Evolutionary conservation across 495 filamentous ascomycete genomes (phyloP), one percentile per base, ranked within the genome.

Genomic region (Daldinia childiae): DNA sequence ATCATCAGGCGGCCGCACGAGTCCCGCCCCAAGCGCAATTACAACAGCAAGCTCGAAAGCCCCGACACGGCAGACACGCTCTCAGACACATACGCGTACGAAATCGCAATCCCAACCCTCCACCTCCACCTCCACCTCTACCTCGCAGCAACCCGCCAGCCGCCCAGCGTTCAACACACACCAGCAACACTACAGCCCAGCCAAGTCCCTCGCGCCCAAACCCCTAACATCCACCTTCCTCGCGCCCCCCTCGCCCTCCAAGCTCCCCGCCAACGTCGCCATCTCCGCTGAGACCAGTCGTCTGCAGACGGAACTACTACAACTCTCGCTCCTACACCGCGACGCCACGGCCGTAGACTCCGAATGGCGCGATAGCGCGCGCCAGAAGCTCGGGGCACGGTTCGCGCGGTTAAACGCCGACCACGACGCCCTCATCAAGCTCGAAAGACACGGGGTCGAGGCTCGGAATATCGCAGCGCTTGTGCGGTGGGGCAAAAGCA

Each of bases 261-360:
- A 85, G 71, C 77, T 81, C 30, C 86, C 86, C 12, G 78, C 79
- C 60, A 87, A 87, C 68, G 78, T 87, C 17, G 84, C 84, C 27
- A 64, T 86, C 58, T 85, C 88, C 0, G 86, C 88, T 56, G 90
- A 92, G 74, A 86, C 85, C 5, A 82, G 86, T 41, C 82, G 86
- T 21, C 73, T 92, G 30, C 91, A 93, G 74, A 88, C 89, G 0
- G 90, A 94, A 72, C 83, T 95, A 21, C 80, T 93, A 24, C 91
- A 93, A 74, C 80, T 94, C 5, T 87, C 89, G 74, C 81, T 94
- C 9, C 80, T 94, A 12, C 90, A 92, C 79, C 84, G 82, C 57
- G 77, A 78, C 52, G 82, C 83, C 15, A 62, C 66, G 7, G 60
- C 39, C 11, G 76, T 77, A 43, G 68, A 64, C 9, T 55, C 48